phyloP scores from a whole-genome alignment of 345 rosid genomes.

The Cochlearia excelsa region DNA sequence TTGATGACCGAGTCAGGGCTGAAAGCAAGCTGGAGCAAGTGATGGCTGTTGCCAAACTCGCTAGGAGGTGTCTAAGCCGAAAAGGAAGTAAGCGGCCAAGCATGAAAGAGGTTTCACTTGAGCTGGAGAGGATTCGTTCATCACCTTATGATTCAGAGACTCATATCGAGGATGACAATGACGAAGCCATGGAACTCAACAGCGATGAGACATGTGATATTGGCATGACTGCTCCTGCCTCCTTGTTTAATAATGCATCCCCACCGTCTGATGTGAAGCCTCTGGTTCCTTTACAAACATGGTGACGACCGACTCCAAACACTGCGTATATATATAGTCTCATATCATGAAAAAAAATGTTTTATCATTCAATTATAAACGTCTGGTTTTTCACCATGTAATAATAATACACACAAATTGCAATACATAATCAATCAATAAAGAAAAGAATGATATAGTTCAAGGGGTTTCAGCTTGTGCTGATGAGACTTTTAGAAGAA shows the following conservation, averaged over 20 bases:
- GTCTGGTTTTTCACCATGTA: conserved; percentile 14
- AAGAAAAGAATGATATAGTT: conserved; percentile 8
- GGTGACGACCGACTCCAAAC: conserved; percentile 11
- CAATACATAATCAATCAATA: background rate
- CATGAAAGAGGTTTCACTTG: conserved; percentile 41
- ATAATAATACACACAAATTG: conserved; percentile 12
- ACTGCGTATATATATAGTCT: background rate
- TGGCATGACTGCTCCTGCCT: conserved; percentile 26
- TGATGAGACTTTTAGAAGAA: conserved; percentile 33
- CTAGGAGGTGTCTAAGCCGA: conserved; percentile 30
- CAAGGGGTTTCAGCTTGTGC: conserved; percentile 10
- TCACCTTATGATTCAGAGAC: background rate
- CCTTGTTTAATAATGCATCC: conserved; percentile 15
- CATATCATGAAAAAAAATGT: background rate
- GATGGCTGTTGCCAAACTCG: conserved; percentile 34
- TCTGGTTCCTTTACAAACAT: conserved; percentile 23
- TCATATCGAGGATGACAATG: background rate
- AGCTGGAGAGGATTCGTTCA: conserved; percentile 29
- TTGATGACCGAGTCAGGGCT: conserved; percentile 27
- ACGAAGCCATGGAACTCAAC: conserved; percentile 20
- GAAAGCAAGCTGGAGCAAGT: conserved; percentile 14
- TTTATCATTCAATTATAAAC: conserved; percentile 6
- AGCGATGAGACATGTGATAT: conserved; percentile 26
- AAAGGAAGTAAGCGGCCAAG: conserved; percentile 39
- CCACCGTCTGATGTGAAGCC: conserved; percentile 22